Base-by-base conservation (phyloP, 148 eudicot species). In the Hydrangea macrophylla region DNA sequence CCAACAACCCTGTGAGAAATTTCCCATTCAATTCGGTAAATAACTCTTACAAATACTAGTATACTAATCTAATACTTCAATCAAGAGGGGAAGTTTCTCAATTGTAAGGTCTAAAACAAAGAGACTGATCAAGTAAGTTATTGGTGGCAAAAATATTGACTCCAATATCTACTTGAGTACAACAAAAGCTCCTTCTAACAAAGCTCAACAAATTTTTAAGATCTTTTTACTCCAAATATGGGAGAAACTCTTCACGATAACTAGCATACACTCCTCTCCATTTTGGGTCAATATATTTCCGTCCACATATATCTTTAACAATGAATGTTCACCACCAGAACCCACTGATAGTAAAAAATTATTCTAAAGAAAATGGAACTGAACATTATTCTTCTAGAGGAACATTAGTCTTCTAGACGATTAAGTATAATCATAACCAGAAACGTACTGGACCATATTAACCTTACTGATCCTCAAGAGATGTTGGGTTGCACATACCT, bases 1-100 rank as follows among this genome's bases (percentile, higher is more conserved):
- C 85, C 86, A 45, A 86, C 86, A 40, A 58, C 74, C 86, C 98
- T 90, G 90, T 35, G 40, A 17, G 1, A 26, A 18, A 44, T 66
- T 58, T 26, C 25, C 27, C n/a, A 12, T 28, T 35, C 24, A 10
- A 61, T 20, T 22, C 36, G 20, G 45, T 55, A 12, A 37, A 25
- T 37, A 37, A 13, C 1, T 25, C 32, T 36, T n/a, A n/a, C n/a
- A 67, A 22, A 51, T 31, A 67, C 9, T 3, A 25, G 12, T 6
- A 6, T 25, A 36, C 9, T 2, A 45, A 45, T 13, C 17, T 48
- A 48, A 48, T 48, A 5, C 48, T 42, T 11, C n/a, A 42, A 48
- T 7, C 53, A 18, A 48, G n/a, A 15, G 22, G 3, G n/a, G n/a
- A 48, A 22, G 17, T 48, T 48, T 48, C 53, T n/a, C n/a, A 2